A percentile compares a stretch with the other conserved stretches of the same genome.
Conservation (phyloP, 768 basidiomycete species). For the Trametes maxima region DNA sequence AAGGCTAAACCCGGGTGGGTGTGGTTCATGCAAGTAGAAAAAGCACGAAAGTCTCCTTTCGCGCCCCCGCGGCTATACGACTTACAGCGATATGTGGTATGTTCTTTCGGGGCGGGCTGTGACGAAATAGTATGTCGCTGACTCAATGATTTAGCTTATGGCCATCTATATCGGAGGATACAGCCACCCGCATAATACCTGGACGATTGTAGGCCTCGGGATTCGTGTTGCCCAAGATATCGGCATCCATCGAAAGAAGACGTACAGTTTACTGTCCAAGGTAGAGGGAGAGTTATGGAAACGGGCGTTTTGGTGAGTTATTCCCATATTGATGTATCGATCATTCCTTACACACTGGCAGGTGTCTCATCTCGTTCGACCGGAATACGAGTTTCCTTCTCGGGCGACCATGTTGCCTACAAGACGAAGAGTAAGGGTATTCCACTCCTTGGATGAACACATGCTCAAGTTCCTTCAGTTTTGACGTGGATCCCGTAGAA, state of each 20-base stretch:
- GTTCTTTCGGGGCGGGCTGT: not conserved
- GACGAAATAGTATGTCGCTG: not conserved
- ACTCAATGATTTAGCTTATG: slow-evolving; percentile 12
- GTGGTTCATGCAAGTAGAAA: slow-evolving; percentile 45
- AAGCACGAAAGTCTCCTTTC: slow-evolving; percentile 36
- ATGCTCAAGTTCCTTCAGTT: slow-evolving; percentile 39
- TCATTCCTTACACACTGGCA: slow-evolving; percentile 25
- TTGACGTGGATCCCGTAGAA: slow-evolving; percentile 58
- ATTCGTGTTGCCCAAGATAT: slow-evolving; percentile 59
- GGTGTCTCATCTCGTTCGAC: slow-evolving; percentile 50
- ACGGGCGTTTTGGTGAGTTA: slow-evolving; percentile 68
- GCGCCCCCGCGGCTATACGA: slow-evolving; percentile 5
- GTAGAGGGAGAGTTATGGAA: slow-evolving; percentile 75
- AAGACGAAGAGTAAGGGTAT: slow-evolving; percentile 66
- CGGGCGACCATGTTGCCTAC: slow-evolving; percentile 66
- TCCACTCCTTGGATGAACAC: not conserved
- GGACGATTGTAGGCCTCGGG: slow-evolving; percentile 44
- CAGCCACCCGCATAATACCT: slow-evolving; percentile 6
- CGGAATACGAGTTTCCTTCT: slow-evolving; percentile 45
- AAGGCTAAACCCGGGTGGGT: slow-evolving; percentile 44
- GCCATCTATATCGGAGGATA: slow-evolving; percentile 12
- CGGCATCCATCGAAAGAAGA: slow-evolving; percentile 70
- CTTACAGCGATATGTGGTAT: slow-evolving; percentile 2
- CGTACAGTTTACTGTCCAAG: slow-evolving; percentile 49
- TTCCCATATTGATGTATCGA: no score